Conservation (phyloP, 129 eudicot species). For the Flaveria sonorensis region DNA sequence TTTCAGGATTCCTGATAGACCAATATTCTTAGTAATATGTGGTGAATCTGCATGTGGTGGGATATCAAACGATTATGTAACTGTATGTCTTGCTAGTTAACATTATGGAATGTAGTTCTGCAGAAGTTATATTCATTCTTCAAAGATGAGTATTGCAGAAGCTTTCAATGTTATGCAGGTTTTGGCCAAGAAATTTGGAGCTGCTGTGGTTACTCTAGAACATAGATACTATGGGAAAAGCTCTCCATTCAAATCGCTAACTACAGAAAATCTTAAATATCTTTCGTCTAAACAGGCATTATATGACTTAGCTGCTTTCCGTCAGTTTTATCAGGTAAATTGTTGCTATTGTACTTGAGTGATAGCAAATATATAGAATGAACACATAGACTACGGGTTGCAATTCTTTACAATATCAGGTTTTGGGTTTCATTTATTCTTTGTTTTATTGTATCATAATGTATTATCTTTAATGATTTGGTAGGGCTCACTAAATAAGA, state of each 20-base stretch:
- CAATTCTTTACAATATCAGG: neutral
- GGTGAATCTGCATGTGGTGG: conserved; percentile 93
- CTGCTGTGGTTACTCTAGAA: conserved; percentile 88
- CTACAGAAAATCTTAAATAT: conserved; percentile 74
- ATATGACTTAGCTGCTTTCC: conserved; percentile 93
- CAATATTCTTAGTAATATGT: conserved; percentile 77
- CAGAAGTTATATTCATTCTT: neutral
- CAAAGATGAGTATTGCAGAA: neutral
- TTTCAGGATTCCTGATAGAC: conserved; percentile 81
- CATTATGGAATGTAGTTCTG: neutral
- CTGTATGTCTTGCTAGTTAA: conserved; percentile 46
- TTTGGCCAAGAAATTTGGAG: conserved; percentile 95
- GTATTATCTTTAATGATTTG: conserved; percentile 21
- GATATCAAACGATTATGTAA: conserved; percentile 74
- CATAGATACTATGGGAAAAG: conserved; percentile 97
- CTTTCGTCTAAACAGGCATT: conserved; percentile 99
- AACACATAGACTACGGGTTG: neutral
- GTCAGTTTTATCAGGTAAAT: conserved; percentile 87
- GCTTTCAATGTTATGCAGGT: conserved; percentile 50
- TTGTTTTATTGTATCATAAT: neutral
- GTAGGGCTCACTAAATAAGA: conserved; percentile 67
- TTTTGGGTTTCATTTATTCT: neutral
- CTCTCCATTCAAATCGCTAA: conserved; percentile 61
- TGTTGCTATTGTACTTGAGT: conserved; percentile 3
- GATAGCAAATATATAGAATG: neutral